Percentiles rank a stretch among this genome's conserved stretches.
These are phyloP conservation scores for Galerina marginata DNA, from an alignment of 768 basidiomycete genomes.

Conservation along the genomic window DNA sequence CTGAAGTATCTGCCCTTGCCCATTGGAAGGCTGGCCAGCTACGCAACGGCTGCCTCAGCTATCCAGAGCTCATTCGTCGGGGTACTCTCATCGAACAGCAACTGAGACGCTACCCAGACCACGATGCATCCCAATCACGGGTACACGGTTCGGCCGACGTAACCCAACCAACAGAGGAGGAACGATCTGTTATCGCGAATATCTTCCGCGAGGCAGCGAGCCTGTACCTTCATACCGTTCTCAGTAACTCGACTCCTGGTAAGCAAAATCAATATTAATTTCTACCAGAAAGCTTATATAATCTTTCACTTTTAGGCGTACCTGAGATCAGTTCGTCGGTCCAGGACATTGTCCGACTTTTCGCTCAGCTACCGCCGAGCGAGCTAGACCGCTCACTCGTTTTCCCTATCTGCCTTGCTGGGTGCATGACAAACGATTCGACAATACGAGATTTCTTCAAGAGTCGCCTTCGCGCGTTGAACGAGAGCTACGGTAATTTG, in stretches of 20 bases:
- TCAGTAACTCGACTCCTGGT: slow-evolving; percentile 77
- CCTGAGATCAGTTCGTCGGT: slow-evolving; percentile 71
- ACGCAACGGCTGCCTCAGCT: slow-evolving; percentile 69
- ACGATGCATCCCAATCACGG: slow-evolving; percentile 35
- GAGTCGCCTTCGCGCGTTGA: slow-evolving; percentile 55
- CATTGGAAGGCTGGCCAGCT: slow-evolving; percentile 76
- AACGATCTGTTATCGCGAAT: slow-evolving; percentile 51
- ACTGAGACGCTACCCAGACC: slow-evolving; percentile 51
- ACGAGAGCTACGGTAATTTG: slow-evolving; percentile 65
- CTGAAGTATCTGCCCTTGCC: slow-evolving; percentile 73
- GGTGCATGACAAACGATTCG: slow-evolving; percentile 73
- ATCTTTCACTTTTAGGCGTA: slow-evolving; percentile 51
- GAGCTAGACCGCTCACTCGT: slow-evolving; percentile 69
- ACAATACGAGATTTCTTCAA: slow-evolving; percentile 63
- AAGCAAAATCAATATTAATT: slow-evolving; percentile 26
- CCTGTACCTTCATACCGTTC: slow-evolving; percentile 72
- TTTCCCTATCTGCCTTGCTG: slow-evolving; percentile 77
- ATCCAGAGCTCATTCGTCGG: slow-evolving; percentile 75
- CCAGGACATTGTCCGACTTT: slow-evolving; percentile 54
- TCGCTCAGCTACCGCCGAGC: slow-evolving; percentile 61
- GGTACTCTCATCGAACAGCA: slow-evolving; percentile 74
- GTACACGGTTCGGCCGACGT: slow-evolving; percentile 34
- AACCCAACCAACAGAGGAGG: slow-evolving; percentile 47
- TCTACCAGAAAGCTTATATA: neutral
- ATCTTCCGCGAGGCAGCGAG: slow-evolving; percentile 71